Evolutionary conservation across 148 eudicot species (phyloP), one percentile per base, ranked within the genome.

Genomic region (Vaccinium macrocarpon): DNA sequence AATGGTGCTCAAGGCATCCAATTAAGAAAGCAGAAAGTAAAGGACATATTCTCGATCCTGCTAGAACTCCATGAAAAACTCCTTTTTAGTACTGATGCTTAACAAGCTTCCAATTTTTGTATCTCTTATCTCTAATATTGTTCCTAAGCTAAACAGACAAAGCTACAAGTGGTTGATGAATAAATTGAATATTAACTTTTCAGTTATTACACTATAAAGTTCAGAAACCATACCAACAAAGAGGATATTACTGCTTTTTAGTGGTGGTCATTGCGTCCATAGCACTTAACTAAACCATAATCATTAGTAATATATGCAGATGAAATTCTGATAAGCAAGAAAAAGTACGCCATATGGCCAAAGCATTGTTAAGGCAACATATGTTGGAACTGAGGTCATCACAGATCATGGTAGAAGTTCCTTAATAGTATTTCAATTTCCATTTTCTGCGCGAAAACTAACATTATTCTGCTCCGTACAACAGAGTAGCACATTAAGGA

Each of bases 341-440:
- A 8, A 19, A 48, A 9, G 4, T 48, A 11, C 3, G 29, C 27
- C 12, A 0, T 48, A 21, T 48, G 25, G 25, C 27, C 79, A 46
- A 73, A 35, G 48, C 77, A 46, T n/a, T 76, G 10, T 76, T 76
- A 5, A 48, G 21, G 49, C 50, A 48, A 48, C n/a, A 12, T 76
- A 46, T 46, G 27, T 10, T 18, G 4, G 13, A 19, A 19, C 21
- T 8, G 13, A 21, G 52, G 52, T 7, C 79, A 76, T 48, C 11
- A 12, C 51, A 6, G 32, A n/a, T 76, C 79, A 76, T 76, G 79
- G 79, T 76, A n/a, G 79, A 76, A 11, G 49, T 10, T n/a, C 55
- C 53, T 75, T 4, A 48, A 42, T 19, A 42, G 8, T 75, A 10
- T 48, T 76, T 51, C 21, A 8, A 23, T 50, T 76, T 76, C 14